Base-by-base conservation (phyloP, 352 stramenopile genomes). In the Chrysophaeum taylorii region DNA sequence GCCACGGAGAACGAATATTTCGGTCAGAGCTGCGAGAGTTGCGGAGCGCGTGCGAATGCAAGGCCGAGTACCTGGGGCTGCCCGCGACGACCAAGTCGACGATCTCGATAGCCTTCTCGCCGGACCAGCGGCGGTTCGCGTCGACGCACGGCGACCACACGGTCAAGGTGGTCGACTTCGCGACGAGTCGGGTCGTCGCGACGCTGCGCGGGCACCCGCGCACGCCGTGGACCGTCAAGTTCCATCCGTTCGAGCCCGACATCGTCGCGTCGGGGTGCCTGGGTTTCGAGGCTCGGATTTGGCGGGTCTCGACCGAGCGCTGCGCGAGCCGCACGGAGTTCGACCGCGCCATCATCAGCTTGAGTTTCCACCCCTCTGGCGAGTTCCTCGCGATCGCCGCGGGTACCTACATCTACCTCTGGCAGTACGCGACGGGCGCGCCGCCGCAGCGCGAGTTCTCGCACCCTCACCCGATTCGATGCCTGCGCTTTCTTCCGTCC, bases 81-180 rank as follows among this genome's bases (percentile, higher is more conserved):
- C 57, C 57, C 16, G 16, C 31, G 57, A 37, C 33, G 38, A 73
- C 68, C 33, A 73, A 73, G 35, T 81, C 71, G 18, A 88, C 83
- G 14, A 89, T 89, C 70, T 84, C 81, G 23, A 76, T 87, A 31
- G 78, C 80, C 50, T 87, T 89, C 75, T 82, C 76, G 53, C 71
- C 74, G 0, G 77, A 87, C 57, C 72, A 73, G 48, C 57, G 81
- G 21, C 85, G 83, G 4, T 94, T 99, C 80, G 94, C 94, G 33
- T 97, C 91, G 1, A 98, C 95, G 0, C 95, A 98, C 75, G 94
- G 94, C 41, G 94, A 98, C 79, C 94, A 99, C 78, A 97, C 93
- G 2, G 90, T 99, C 72, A 98, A 98, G 82, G 95, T 99, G 63
- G 94, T 96, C 53, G 95, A 88, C 76, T 93, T 92, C 61, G 75